Evolutionary conservation across 164 flowering plant genomes (phyloP).

Genomic region (Protea cynaroides): DNA sequence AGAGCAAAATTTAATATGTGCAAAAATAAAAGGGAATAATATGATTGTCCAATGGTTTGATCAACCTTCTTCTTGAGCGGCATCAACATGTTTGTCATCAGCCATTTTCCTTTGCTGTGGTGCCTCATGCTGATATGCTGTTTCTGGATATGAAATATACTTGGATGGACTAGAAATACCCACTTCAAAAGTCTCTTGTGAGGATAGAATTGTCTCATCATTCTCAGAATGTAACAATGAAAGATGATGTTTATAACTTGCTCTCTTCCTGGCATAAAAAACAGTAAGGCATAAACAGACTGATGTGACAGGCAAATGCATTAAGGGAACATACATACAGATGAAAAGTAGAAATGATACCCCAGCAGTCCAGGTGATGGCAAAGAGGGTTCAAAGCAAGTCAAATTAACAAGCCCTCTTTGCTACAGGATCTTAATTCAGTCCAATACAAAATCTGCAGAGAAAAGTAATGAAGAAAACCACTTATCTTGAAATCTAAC

Average conservation of each 20-base stretch:
- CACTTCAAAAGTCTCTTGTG: conserved; percentile 31
- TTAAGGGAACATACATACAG: not conserved
- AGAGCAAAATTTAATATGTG: not conserved
- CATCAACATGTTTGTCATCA: conserved; percentile 27
- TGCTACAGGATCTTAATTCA: too few relatives aligned
- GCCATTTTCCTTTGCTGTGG: conserved; percentile 21
- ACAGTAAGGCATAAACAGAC: conserved; percentile 1
- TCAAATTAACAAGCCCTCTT: too few relatives aligned
- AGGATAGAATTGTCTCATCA: conserved; percentile 19
- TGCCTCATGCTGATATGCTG: conserved; percentile 12
- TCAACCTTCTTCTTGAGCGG: conserved; percentile 10
- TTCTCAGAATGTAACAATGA: conserved; percentile 16
- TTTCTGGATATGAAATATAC: conserved; percentile 12
- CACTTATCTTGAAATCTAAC: too few relatives aligned
- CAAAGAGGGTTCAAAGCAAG: too few relatives aligned
- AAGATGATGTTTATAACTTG: conserved; percentile 28
- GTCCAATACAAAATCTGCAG: too few relatives aligned
- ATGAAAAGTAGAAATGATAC: conserved; percentile 22
- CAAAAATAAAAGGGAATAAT: not conserved
- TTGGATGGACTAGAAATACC: conserved; percentile 16
- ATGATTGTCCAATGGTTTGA: not conserved
- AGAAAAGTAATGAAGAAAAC: too few relatives aligned
- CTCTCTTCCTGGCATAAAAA: conserved; percentile 33
- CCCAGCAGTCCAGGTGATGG: conserved; percentile 55
- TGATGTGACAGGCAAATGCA: not conserved